Conservation (phyloP, 805 yeast species). For the Ogataea thermomethanolica region DNA sequence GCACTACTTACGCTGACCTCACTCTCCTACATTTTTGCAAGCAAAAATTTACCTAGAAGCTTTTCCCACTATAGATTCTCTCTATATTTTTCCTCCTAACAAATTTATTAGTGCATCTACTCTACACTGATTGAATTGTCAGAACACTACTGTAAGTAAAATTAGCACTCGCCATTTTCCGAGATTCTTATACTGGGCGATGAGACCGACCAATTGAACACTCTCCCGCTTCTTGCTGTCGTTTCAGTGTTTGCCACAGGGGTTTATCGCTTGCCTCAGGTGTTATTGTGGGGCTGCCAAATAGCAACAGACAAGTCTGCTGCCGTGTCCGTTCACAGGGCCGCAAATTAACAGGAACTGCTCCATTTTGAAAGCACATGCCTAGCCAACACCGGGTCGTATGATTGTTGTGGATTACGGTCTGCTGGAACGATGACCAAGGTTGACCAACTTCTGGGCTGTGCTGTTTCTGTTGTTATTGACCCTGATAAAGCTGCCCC, state of each 20-base stretch:
- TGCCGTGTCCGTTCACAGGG: neutral
- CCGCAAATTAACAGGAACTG: neutral
- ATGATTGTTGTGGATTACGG: neutral
- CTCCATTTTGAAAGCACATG: no score
- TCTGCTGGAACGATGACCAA: neutral
- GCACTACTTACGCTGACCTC: neutral
- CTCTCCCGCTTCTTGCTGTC: neutral
- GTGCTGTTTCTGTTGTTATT: conserved; percentile 4
- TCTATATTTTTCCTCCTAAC: conserved; percentile 10
- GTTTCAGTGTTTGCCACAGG: neutral
- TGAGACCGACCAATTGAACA: neutral
- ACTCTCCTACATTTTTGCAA: conserved; percentile 4
- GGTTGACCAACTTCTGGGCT: conserved; percentile 1
- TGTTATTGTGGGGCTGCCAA: neutral
- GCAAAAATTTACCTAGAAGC: conserved; percentile 6
- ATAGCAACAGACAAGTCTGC: no score
- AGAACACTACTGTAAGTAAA: conserved; percentile 5
- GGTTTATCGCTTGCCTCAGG: neutral
- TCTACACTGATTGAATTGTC: conserved; percentile 4
- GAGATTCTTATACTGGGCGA: no score
- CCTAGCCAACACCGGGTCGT: no score
- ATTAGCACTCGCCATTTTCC: conserved; percentile 1
- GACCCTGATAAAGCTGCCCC: conserved; percentile 11
- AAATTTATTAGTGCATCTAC: conserved; percentile 9
- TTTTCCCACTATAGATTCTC: conserved; percentile 7